Conservation (phyloP, 1,284 basidiomycete species). For the Trichosporon coremiiforme region DNA sequence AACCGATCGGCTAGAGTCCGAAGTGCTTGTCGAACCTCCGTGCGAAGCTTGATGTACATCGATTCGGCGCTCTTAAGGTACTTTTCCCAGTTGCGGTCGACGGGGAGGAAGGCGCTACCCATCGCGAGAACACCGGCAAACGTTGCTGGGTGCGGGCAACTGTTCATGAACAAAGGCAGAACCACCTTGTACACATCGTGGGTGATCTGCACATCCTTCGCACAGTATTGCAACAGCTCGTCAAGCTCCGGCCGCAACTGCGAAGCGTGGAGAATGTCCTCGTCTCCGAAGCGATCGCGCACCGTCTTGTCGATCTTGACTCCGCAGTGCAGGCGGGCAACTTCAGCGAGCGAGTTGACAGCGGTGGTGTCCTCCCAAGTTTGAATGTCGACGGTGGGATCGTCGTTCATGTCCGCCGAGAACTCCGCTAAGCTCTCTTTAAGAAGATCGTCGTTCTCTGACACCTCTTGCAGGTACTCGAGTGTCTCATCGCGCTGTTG, state of each 20-base stretch:
- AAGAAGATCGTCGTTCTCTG: slow-evolving; percentile 59
- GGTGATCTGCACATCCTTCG: slow-evolving; percentile 80
- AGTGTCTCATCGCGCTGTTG: slow-evolving; percentile 43
- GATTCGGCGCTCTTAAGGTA: slow-evolving; percentile 78
- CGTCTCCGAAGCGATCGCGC: slow-evolving; percentile 70
- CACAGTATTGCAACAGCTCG: slow-evolving; percentile 86
- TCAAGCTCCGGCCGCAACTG: slow-evolving; percentile 70
- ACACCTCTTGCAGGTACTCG: slow-evolving; percentile 57
- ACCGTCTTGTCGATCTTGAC: slow-evolving; percentile 78
- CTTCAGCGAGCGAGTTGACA: slow-evolving; percentile 87
- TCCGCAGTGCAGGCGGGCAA: slow-evolving; percentile 85
- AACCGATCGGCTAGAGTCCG: slow-evolving; percentile 64
- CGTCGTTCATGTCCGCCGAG: slow-evolving; percentile 45
- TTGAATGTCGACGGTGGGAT: slow-evolving; percentile 36
- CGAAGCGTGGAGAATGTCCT: slow-evolving; percentile 49
- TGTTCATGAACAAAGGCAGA: slow-evolving; percentile 78
- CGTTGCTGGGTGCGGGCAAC: slow-evolving; percentile 90
- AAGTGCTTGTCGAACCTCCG: slow-evolving; percentile 69
- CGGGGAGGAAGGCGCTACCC: slow-evolving; percentile 88
- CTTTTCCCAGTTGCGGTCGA: slow-evolving; percentile 83
- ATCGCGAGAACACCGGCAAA: slow-evolving; percentile 90
- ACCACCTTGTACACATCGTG: slow-evolving; percentile 78
- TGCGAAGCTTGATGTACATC: slow-evolving; percentile 76
- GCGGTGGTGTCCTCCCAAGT: slow-evolving; percentile 91
- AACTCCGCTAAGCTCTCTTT: slow-evolving; percentile 42